phyloP scores from a whole-genome alignment of 192 early-diverging fungal species.

The Rhizophagus prolifer region DNA sequence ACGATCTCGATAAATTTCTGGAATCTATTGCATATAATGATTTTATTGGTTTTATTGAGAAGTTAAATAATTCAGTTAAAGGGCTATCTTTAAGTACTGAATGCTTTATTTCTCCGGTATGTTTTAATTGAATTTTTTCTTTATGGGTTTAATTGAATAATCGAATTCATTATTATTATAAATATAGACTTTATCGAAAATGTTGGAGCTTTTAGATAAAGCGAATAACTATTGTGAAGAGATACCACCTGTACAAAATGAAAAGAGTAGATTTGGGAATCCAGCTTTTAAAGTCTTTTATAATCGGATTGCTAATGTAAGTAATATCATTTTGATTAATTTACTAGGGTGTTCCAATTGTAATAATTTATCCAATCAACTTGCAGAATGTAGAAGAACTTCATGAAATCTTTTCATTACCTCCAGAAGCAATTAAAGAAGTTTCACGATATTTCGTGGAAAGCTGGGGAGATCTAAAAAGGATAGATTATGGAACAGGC shows the following conservation, averaged over 20 bases:
- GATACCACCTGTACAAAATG: conserved; percentile 73
- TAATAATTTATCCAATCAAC: not conserved
- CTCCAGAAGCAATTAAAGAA: conserved; percentile 46
- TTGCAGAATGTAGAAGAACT: conserved; percentile 35
- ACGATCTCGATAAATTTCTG: conserved; percentile 80
- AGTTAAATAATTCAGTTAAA: conserved; percentile 73
- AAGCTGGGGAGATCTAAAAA: conserved; percentile 85
- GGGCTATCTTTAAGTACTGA: conserved; percentile 60
- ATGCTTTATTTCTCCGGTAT: conserved; percentile 54
- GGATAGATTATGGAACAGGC: conserved; percentile 98
- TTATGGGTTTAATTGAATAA: not conserved
- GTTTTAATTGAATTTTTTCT: not conserved
- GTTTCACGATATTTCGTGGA: conserved; percentile 77
- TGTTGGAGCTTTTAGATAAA: conserved; percentile 67
- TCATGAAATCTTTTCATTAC: conserved; percentile 36
- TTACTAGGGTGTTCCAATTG: not conserved
- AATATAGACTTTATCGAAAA: conserved; percentile 47
- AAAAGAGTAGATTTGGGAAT: conserved; percentile 89
- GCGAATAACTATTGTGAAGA: conserved; percentile 60
- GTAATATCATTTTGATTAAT: conserved; percentile 2
- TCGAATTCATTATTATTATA: no score
- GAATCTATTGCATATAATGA: conserved; percentile 60
- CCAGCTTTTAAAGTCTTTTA: conserved; percentile 90
- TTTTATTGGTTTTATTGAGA: conserved; percentile 68
- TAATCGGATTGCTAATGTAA: conserved; percentile 68